Conservation (phyloP, 257 asterid species). For the Primulina huaijiensis region DNA sequence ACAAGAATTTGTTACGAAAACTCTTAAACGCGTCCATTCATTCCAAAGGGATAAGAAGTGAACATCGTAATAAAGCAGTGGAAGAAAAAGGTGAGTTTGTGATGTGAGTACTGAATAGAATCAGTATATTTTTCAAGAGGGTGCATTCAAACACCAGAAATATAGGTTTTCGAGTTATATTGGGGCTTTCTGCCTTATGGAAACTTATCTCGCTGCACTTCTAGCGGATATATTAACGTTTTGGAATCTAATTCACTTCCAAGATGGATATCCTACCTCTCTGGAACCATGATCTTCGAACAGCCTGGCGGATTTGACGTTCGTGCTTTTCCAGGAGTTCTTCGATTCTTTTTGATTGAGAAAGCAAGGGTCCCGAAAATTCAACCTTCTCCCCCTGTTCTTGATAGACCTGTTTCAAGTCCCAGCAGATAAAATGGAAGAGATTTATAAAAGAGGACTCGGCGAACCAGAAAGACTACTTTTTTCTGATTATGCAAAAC, state of each 20-base stretch:
- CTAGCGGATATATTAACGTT: not conserved
- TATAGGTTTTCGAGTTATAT: too few species aligned
- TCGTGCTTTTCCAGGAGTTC: constrained; percentile 83
- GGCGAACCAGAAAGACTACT: not conserved
- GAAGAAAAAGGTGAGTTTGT: not conserved
- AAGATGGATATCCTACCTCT: constrained; percentile 48
- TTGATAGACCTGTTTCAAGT: constrained; percentile 57
- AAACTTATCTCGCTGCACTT: not conserved
- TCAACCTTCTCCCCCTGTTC: constrained; percentile 89
- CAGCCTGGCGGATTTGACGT: constrained; percentile 90
- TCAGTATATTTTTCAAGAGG: too few species aligned
- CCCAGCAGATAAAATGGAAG: constrained; percentile 20
- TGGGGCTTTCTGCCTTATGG: not conserved
- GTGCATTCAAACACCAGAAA: too few species aligned
- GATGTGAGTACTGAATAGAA: too few species aligned
- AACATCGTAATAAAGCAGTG: not conserved
- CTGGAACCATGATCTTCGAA: constrained; percentile 88
- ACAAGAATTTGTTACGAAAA: constrained; percentile 1
- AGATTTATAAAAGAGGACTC: not conserved
- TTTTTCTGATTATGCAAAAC: not conserved
- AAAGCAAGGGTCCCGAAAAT: constrained; percentile 86
- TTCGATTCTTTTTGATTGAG: constrained; percentile 73
- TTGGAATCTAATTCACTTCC: not conserved
- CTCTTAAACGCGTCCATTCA: not conserved
- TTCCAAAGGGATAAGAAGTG: not conserved